phyloP scores from a whole-genome alignment of 192 early-diverging fungal species.

The Coemansia sp. region DNA sequence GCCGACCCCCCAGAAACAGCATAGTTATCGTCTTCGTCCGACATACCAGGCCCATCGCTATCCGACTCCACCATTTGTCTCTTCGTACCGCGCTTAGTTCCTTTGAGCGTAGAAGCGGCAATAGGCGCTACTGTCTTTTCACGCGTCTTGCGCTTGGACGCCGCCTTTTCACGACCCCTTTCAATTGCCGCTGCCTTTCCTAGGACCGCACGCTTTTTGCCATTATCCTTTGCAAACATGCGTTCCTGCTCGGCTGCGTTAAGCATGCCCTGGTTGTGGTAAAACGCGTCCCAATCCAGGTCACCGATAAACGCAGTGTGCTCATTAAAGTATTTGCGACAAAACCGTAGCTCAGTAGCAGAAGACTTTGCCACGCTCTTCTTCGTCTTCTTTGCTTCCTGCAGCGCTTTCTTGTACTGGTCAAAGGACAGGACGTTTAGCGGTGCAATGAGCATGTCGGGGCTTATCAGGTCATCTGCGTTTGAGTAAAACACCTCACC shows the following conservation, averaged over 20 bases:
- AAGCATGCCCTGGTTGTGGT: conserved; percentile 16
- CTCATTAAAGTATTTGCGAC: conserved; percentile 46
- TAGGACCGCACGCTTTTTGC: conserved; percentile 17
- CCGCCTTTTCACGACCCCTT: conserved; percentile 22
- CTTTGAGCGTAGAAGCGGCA: conserved; percentile 5
- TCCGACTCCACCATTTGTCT: conserved; percentile 1
- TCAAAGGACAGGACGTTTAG: conserved; percentile 32
- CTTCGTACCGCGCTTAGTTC: conserved; percentile 13
- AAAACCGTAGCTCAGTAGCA: conserved; percentile 17
- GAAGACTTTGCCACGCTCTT: neutral
- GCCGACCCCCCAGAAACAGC: neutral
- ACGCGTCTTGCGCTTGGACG: conserved; percentile 6
- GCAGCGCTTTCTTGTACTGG: neutral
- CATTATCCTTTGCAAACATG: conserved; percentile 24
- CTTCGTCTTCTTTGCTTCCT: neutral
- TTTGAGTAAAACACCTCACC: conserved; percentile 53
- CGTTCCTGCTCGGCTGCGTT: conserved; percentile 16
- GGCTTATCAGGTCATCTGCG: conserved; percentile 47
- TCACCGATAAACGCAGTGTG: conserved; percentile 36
- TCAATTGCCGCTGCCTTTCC: conserved; percentile 19
- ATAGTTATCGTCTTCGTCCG: conserved; percentile 13
- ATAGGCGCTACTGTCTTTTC: neutral
- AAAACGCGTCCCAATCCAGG: conserved; percentile 51
- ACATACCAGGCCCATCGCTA: conserved; percentile 12
- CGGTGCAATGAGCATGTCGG: conserved; percentile 37